Evolutionary conservation across 2,329 filamentous ascomycete genomes (phyloP).

Genomic region (Aspergillus japonicus): DNA sequence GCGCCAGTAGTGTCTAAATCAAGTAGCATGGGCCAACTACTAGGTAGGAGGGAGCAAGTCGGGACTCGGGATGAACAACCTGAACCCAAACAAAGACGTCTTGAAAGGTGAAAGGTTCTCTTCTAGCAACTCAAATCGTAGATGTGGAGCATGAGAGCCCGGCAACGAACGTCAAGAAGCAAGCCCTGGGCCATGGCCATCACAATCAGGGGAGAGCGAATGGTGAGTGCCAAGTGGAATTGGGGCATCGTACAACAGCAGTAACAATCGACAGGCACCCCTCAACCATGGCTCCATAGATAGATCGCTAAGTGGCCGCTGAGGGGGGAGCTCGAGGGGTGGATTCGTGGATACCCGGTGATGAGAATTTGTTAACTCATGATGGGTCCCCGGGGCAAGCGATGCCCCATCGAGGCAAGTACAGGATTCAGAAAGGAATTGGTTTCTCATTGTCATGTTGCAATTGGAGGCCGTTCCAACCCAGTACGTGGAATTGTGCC

Average conservation of each 20-base stretch:
- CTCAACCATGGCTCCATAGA: conserved; percentile 15
- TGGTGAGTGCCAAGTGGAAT: not conserved
- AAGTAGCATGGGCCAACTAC: not conserved
- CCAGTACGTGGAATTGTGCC: not conserved
- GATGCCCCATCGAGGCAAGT: conserved; percentile 5
- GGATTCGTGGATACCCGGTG: not conserved
- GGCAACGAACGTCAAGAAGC: not conserved
- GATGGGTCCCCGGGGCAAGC: conserved; percentile 1
- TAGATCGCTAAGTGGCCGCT: conserved; percentile 9
- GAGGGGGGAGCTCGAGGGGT: not conserved
- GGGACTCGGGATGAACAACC: not conserved
- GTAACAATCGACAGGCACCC: conserved; percentile 20
- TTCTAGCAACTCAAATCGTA: not conserved
- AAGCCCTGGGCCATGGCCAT: not conserved
- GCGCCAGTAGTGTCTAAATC: not conserved
- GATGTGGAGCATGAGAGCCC: not conserved
- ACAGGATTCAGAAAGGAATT: not conserved
- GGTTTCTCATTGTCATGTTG: not conserved
- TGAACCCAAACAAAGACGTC: not conserved
- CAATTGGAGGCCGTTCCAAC: not conserved
- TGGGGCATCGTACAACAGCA: conserved; percentile 8
- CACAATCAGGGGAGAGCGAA: conserved; percentile 7
- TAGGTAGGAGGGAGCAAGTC: not conserved
- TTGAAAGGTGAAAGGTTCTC: not conserved
- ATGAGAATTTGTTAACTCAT: not conserved